These are phyloP conservation scores for Aspergillus oerlinghausenensis DNA, from an alignment of 2,329 filamentous ascomycete species.

Conservation along the genomic window DNA sequence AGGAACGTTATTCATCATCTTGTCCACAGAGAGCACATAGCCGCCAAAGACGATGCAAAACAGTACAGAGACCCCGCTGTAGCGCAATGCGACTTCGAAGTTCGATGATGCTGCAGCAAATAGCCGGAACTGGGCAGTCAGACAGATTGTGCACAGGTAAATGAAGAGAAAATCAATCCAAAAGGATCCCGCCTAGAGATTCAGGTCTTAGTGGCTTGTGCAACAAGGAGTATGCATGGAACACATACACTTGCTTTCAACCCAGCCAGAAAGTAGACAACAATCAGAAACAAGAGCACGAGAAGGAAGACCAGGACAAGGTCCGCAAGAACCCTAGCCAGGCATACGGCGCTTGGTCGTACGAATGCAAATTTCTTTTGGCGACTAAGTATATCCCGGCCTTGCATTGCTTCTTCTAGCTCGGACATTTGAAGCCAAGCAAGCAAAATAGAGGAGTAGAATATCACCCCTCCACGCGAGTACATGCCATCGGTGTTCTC, in stretches of 20 bases:
- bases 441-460: slow-evolving; percentile 59
- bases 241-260: slow-evolving; percentile 23
- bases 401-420: slow-evolving; percentile 68
- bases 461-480: slow-evolving; percentile 54
- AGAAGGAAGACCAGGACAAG: slow-evolving; percentile 51
- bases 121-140: slow-evolving; percentile 59
- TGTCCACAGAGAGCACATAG: slow-evolving; percentile 58
- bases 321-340: slow-evolving; percentile 56
- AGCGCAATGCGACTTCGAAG: slow-evolving; percentile 60
- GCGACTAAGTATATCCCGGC: slow-evolving; percentile 61
- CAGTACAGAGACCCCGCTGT: slow-evolving; percentile 56
- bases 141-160: slow-evolving; percentile 53
- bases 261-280: slow-evolving; percentile 58
- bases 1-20: slow-evolving; percentile 52
- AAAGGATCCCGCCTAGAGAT: slow-evolving; percentile 51
- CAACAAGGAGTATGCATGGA: neutral
- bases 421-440: slow-evolving; percentile 68
- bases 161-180: slow-evolving; percentile 60
- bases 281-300: slow-evolving; percentile 52
- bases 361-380: slow-evolving; percentile 63
- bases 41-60: slow-evolving; percentile 58
- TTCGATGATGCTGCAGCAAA: slow-evolving; percentile 56
- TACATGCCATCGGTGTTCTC: slow-evolving; percentile 55
- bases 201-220: neutral
- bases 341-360: slow-evolving; percentile 54